phyloP scores from a whole-genome alignment of 352 stramenopile genomes.

The Pythium dissotocum region DNA sequence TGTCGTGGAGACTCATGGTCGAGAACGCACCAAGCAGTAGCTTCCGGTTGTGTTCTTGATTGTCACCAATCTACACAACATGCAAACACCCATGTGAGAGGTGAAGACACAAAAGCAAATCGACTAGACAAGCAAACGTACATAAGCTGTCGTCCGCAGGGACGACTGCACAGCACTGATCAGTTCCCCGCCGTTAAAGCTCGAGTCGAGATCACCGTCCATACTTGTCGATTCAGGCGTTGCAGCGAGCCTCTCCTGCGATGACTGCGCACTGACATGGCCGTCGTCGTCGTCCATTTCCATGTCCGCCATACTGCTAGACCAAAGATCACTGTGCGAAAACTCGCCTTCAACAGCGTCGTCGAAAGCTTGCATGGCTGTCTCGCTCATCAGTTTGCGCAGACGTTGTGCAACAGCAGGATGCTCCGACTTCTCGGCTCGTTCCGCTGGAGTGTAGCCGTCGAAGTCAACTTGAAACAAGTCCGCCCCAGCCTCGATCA shows the following conservation, averaged over 20 bases:
- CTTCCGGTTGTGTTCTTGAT: constrained; percentile 84
- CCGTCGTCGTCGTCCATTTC: constrained; percentile 29
- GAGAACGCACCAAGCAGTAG: constrained; percentile 82
- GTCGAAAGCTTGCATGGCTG: background rate
- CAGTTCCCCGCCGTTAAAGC: background rate
- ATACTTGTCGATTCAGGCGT: constrained; percentile 14
- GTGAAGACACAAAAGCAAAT: constrained; percentile 1
- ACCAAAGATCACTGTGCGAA: constrained; percentile 5
- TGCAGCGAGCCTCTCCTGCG: constrained; percentile 12
- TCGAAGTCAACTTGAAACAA: constrained; percentile 68
- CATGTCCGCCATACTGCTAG: constrained; percentile 10
- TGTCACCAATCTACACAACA: constrained; percentile 52
- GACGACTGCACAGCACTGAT: background rate
- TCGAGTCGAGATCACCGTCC: constrained; percentile 20
- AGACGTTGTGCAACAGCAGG: constrained; percentile 46
- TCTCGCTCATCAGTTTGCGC: constrained; percentile 40
- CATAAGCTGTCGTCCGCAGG: constrained; percentile 37
- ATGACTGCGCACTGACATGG: constrained; percentile 8
- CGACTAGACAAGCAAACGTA: constrained; percentile 29
- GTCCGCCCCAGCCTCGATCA: constrained; percentile 65
- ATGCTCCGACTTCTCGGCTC: constrained; percentile 77
- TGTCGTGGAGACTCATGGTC: constrained; percentile 88
- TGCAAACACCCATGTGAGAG: constrained; percentile 3
- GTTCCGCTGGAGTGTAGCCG: constrained; percentile 67
- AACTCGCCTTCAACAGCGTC: constrained; percentile 17